Base-by-base conservation (phyloP, 495 filamentous ascomycete genomes). In the Xylaria intraflava region DNA sequence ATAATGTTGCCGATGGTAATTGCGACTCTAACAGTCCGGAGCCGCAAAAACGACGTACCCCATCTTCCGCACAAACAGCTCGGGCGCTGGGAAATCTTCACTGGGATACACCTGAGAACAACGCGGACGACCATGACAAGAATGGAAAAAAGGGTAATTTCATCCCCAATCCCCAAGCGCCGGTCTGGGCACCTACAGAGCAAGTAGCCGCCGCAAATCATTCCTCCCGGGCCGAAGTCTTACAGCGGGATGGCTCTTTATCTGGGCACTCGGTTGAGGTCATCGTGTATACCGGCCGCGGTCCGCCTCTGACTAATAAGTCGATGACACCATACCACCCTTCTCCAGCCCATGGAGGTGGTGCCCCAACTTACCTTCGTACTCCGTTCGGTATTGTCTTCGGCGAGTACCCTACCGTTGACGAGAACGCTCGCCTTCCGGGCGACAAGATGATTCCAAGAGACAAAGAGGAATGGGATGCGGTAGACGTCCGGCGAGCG, bases 401-500 rank as follows among this genome's bases (percentile, higher is more conserved):
- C 20, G 44, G 44, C 36, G 35, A 41, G 35, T 48, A 48, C 26
- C 52, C 52, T 17, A 55, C 52, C 6, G 45, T 55, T 9, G 52
- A 55, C 0, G 52, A 55, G 45, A 55, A 55, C 29, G 42, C 52
- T 0, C 43, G 35, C 1, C 51, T 54, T 6, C 43, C 43, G 17
- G 51, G 51, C 0, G 51, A 54, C 27, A 54, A 47, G 35, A 47
- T 54, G 43, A 54, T 54, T 19, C 51, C 51, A 16, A 31, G 51
- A 4, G 53, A 49, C 27, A 49, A 55, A 14, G 42, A 46, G 46
- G 46, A 49, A 30, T 56, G 53, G 53, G 46, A 56, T 38, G 36
- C 29, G 6, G 14, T 50, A 7, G 53, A 56, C 41, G 46, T 56
- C 46, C 53, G 43, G 46, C 46, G 46, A 36, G 53, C 53, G n/a